Evolutionary conservation across 345 rosid species (phyloP).

Genomic region (Streptanthus diversifolius): DNA sequence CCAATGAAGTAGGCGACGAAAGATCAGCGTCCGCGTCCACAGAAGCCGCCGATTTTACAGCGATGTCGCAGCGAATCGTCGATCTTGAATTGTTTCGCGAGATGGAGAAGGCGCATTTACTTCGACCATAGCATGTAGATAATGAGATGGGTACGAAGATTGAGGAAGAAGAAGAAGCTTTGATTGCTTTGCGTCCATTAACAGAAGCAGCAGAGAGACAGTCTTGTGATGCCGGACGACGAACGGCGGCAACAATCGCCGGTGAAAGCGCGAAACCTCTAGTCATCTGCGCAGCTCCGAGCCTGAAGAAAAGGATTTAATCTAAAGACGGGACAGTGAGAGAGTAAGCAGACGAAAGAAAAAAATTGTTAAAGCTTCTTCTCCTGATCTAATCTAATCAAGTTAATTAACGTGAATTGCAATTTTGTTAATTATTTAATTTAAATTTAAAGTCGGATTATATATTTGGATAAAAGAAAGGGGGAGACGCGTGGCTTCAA

Average conservation of each 20-base stretch:
- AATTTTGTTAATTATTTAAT: background rate
- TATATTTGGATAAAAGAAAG: constrained; percentile 7
- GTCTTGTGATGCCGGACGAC: constrained; percentile 27
- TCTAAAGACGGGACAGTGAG: constrained; percentile 3
- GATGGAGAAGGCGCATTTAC: constrained; percentile 27
- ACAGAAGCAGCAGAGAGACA: background rate
- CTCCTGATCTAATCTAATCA: background rate
- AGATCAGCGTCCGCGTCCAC: constrained; percentile 24
- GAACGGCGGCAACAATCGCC: constrained; percentile 29
- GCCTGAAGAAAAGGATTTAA: background rate
- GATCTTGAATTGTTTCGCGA: constrained; percentile 18
- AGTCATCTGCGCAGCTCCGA: constrained; percentile 31
- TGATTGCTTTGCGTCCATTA: constrained; percentile 2
- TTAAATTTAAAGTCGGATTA: background rate
- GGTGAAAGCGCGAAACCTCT: constrained; percentile 23
- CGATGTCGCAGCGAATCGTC: constrained; percentile 38
- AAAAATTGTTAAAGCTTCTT: background rate
- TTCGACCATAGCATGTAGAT: constrained; percentile 8
- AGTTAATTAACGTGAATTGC: background rate
- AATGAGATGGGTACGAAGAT: constrained; percentile 5
- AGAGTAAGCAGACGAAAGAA: background rate
- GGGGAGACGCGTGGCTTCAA: constrained; percentile 8
- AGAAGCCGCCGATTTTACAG: constrained; percentile 38
- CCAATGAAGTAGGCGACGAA: constrained; percentile 27
- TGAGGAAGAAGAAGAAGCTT: constrained; percentile 6